These are phyloP conservation scores for Cubamyces sp. DNA, from an alignment of 768 basidiomycete species.

Conservation along the genomic window DNA sequence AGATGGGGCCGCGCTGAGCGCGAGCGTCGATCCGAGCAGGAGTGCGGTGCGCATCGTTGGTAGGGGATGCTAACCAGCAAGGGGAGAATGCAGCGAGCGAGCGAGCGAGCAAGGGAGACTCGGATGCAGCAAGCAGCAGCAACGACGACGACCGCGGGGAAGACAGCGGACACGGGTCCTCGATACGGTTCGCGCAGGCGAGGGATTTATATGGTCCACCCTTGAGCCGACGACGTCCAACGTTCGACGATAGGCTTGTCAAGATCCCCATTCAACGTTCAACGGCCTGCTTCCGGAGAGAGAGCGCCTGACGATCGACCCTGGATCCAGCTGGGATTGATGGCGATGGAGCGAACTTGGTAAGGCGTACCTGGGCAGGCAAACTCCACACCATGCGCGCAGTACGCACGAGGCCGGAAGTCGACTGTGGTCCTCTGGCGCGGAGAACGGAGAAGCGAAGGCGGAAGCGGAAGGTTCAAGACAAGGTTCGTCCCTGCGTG, in stretches of 20 bases:
- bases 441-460: too few species aligned
- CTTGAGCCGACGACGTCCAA: not conserved
- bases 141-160: too few species aligned
- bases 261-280: not conserved
- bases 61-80: not conserved
- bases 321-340: not conserved
- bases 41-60: constrained; percentile 8
- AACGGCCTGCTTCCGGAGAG: not conserved
- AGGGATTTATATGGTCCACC: not conserved
- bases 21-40: constrained; percentile 7
- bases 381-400: too few species aligned
- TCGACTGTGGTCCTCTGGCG: not conserved
- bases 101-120: too few species aligned
- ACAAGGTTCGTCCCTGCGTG: not conserved
- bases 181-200: not conserved
- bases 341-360: not conserved
- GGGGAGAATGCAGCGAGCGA: not conserved
- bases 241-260: too few species aligned
- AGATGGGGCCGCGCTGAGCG: constrained; percentile 17
- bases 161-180: too few species aligned
- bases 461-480: not conserved
- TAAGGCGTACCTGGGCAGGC: not conserved
- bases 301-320: too few species aligned
- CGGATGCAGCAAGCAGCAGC: too few species aligned
- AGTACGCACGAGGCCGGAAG: not conserved